These are phyloP conservation scores for Anastatica hierochuntica DNA, from an alignment of 345 rosid genomes.

Conservation along the genomic window DNA sequence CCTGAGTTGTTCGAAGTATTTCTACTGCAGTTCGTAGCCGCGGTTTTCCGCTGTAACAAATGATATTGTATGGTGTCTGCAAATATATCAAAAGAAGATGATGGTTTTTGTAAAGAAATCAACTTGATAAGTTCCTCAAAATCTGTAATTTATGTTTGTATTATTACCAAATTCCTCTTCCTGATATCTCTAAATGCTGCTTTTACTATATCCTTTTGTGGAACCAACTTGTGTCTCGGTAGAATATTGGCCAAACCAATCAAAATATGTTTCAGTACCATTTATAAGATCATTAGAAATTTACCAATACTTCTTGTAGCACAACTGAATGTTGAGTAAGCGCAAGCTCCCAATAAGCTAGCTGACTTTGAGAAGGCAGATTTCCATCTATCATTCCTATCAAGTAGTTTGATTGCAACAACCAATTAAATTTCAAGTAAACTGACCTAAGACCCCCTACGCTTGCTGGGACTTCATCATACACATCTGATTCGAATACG, in stretches of 20 bases:
- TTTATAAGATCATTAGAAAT: too few species aligned
- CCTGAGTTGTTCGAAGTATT: constrained; percentile 64
- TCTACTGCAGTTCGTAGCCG: constrained; percentile 66
- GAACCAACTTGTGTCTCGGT: constrained; percentile 79
- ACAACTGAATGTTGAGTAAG: too few species aligned
- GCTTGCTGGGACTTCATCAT: too few species aligned
- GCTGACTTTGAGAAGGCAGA: too few species aligned
- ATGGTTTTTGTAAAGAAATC: background rate
- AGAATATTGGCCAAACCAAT: constrained; percentile 62
- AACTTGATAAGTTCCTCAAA: background rate
- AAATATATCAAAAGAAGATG: background rate
- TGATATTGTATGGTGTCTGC: constrained; percentile 63
- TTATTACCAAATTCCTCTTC: constrained; percentile 52
- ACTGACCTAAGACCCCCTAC: too few species aligned
- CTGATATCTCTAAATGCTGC: constrained; percentile 55
- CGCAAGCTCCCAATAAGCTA: too few species aligned
- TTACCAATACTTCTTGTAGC: too few species aligned
- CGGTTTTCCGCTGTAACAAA: constrained; percentile 75
- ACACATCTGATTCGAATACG: too few species aligned
- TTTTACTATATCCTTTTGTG: constrained; percentile 74
- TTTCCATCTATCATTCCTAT: too few species aligned
- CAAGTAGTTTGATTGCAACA: too few species aligned
- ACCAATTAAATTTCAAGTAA: too few species aligned
- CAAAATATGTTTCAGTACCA: constrained; percentile 44
- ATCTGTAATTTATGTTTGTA: background rate